Evolutionary conservation across 805 yeast species (phyloP).

Genomic region (Candida ficus): DNA sequence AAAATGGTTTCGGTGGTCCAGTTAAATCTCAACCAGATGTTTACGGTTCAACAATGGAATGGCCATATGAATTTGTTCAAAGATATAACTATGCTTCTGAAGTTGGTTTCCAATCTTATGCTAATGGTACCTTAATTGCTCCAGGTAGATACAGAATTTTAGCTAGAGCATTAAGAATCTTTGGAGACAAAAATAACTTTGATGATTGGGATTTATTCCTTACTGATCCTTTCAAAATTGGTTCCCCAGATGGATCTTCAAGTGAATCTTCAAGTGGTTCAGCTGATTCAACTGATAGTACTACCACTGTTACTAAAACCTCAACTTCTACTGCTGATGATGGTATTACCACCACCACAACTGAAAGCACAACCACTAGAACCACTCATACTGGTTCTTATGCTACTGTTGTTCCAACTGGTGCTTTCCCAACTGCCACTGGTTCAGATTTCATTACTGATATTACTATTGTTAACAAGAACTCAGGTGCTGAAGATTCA

Average conservation of each 20-base stretch:
- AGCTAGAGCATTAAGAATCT: constrained; percentile 8
- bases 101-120: constrained; percentile 4
- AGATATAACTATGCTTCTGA: neutral
- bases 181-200: constrained; percentile 5
- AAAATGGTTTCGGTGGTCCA: constrained; percentile 11
- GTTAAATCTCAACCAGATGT: constrained; percentile 1
- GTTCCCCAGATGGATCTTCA: neutral
- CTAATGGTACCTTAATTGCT: constrained; percentile 11
- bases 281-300: neutral
- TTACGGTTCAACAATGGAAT: neutral
- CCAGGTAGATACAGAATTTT: constrained; percentile 12
- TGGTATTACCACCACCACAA: neutral
- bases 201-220: constrained; percentile 10
- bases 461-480: constrained; percentile 3
- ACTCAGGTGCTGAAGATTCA: neutral
- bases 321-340: neutral
- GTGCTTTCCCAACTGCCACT: constrained; percentile 1
- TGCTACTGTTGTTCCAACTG: constrained; percentile 2
- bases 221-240: constrained; percentile 6
- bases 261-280: neutral
- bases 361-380: neutral
- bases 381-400: neutral
- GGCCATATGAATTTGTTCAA: constrained; percentile 5
- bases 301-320: neutral
- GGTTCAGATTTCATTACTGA: constrained; percentile 4